A percentile compares a stretch with the other conserved stretches of the same genome.
These are phyloP conservation scores for Alternaria ventricosa DNA, from an alignment of 2,329 filamentous ascomycete species.

Conservation along the genomic window DNA sequence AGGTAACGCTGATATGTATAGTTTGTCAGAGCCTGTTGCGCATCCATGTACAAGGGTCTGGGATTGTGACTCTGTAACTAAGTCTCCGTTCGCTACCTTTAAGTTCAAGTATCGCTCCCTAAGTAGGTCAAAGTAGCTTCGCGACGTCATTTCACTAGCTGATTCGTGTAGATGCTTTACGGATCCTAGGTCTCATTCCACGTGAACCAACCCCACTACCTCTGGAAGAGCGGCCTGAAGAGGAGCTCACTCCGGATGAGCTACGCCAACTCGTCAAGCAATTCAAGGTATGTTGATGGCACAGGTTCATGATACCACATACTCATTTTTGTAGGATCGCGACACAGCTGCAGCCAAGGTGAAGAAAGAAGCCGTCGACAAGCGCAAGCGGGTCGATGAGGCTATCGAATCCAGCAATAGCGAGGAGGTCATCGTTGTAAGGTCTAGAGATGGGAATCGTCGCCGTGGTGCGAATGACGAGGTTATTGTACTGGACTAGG, in stretches of 20 bases:
- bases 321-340: too few relatives aligned
- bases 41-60: too few relatives aligned
- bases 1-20: background rate
- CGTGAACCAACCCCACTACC: background rate
- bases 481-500: background rate
- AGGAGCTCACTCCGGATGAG: background rate
- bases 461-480: background rate
- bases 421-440: background rate
- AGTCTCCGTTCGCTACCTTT: background rate
- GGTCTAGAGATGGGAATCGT: background rate
- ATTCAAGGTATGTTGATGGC: background rate
- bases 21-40: too few relatives aligned
- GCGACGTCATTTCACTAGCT: background rate
- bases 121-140: background rate
- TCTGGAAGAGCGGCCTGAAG: background rate
- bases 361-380: background rate
- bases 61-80: background rate
- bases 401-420: background rate
- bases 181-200: background rate
- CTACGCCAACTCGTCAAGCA: background rate
- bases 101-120: background rate
- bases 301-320: too few relatives aligned
- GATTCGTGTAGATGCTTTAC: background rate
- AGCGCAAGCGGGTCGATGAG: background rate
- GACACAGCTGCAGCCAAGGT: background rate